Conservation (phyloP, 352 stramenopile genomes). For the Aphanomyces invadans region DNA sequence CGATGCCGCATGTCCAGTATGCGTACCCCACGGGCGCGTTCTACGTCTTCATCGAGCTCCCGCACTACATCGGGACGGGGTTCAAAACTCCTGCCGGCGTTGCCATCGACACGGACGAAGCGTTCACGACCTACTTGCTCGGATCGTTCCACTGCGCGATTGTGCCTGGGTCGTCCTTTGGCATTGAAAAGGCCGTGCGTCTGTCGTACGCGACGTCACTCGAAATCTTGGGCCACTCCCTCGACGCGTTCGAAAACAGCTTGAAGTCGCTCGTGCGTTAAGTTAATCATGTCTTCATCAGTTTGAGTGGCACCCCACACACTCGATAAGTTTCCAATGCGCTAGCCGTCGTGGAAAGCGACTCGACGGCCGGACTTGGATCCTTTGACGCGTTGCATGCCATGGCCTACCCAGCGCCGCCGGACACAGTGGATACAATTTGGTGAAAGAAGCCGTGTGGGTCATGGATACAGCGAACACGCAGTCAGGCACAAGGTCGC, state of each 20-base stretch:
- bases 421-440: too few species aligned
- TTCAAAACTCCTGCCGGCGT: slow-evolving; percentile 32
- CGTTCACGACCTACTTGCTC: slow-evolving; percentile 89
- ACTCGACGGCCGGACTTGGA: too few species aligned
- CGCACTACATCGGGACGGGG: slow-evolving; percentile 53
- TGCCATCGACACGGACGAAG: slow-evolving; percentile 37
- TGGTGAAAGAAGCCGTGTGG: too few species aligned
- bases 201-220: slow-evolving; percentile 94
- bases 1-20: slow-evolving; percentile 78
- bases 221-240: slow-evolving; percentile 61
- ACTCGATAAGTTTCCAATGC: too few species aligned
- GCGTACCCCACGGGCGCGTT: slow-evolving; percentile 90
- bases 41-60: slow-evolving; percentile 93
- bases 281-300: neutral
- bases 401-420: too few species aligned
- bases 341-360: too few species aligned
- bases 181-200: slow-evolving; percentile 84
- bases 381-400: too few species aligned
- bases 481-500: slow-evolving; percentile 11
- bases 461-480: neutral
- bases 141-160: slow-evolving; percentile 85
- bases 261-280: slow-evolving; percentile 43
- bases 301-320: neutral
- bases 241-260: slow-evolving; percentile 50
- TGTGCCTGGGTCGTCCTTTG: slow-evolving; percentile 94